Evolutionary conservation across 345 rosid genomes (phyloP), one percentile per base, ranked within the genome.

Genomic region (Salix brachista): DNA sequence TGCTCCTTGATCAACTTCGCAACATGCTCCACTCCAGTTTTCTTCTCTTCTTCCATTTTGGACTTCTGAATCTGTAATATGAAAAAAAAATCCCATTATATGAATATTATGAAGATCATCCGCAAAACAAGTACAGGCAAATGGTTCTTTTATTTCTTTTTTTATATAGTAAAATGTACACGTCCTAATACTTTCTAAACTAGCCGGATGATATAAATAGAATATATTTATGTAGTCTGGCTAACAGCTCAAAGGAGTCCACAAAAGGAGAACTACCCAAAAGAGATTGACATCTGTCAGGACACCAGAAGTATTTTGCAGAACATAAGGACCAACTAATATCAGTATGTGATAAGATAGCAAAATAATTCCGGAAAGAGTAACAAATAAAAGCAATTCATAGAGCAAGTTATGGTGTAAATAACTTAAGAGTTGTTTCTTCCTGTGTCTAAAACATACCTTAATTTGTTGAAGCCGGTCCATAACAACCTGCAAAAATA

Each of bases 31-130:
- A 87, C 90, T 28, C 82, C 86, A 44, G 70, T 66, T 79, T 76
- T 87, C 81, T 78, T 82, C 74, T 81, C 83, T 48, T 87, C 92
- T 78, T 88, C 89, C 60, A 81, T 75, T 66, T 85, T 84, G 46
- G 80, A 72, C 77, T 84, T 88, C 71, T 88, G 88, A 18, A 72
- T 66, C 93, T 89, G 80, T 79, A 75, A 62, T 30, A 65, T 26
- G 78, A 11, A 41, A 70, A 16, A 44, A 65, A 28, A 17, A 42
- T 62, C 73, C 4, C 9, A 42, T 66, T 41, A 67, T 18, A 60
- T 25, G 25, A 61, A 68, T 13, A 3, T 56, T 56, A 8, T 8
- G 61, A 56, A 56, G 61, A 56, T 8, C 61, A 56, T 21, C 61
- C 25, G 8, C 61, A 56, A 12, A 56, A 8, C 26, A 54, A 8